Evolutionary conservation across 495 filamentous ascomycete genomes (phyloP).

Genomic region (Terfezia claveryi): DNA sequence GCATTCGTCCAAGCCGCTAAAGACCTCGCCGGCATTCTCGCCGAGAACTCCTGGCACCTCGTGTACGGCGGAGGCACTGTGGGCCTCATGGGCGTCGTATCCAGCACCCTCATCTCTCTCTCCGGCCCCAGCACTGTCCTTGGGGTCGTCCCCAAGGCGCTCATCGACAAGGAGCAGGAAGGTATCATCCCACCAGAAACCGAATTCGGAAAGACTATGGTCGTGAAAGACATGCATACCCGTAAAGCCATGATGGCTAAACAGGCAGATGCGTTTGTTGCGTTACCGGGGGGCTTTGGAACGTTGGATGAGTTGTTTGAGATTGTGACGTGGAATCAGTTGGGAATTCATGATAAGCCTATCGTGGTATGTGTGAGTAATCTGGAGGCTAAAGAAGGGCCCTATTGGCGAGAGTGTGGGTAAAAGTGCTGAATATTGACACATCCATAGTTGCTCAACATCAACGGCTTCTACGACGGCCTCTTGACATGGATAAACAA

Average conservation of each 20-base stretch:
- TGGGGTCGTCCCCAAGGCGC: slow-evolving; percentile 72
- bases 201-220: slow-evolving; percentile 60
- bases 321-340: slow-evolving; percentile 90
- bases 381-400: too few relatives aligned
- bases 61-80: slow-evolving; percentile 91
- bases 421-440: too few relatives aligned
- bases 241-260: slow-evolving; percentile 80
- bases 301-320: slow-evolving; percentile 95
- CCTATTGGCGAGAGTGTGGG: too few relatives aligned
- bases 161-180: slow-evolving; percentile 60
- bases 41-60: slow-evolving; percentile 49
- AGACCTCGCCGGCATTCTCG: slow-evolving; percentile 50
- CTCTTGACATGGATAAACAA: slow-evolving; percentile 61
- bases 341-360: slow-evolving; percentile 72
- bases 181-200: slow-evolving; percentile 36
- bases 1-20: slow-evolving; percentile 52
- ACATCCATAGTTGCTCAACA: slow-evolving; percentile 36
- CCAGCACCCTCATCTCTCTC: slow-evolving; percentile 64
- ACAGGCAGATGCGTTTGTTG: slow-evolving; percentile 78
- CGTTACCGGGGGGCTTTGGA: slow-evolving; percentile 74
- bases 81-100: slow-evolving; percentile 85
- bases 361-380: slow-evolving; percentile 28
- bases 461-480: slow-evolving; percentile 80
- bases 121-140: slow-evolving; percentile 66
- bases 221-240: slow-evolving; percentile 88